phyloP scores from a whole-genome alignment of 1,139 yeast species.

The Komagataea norvegica region DNA sequence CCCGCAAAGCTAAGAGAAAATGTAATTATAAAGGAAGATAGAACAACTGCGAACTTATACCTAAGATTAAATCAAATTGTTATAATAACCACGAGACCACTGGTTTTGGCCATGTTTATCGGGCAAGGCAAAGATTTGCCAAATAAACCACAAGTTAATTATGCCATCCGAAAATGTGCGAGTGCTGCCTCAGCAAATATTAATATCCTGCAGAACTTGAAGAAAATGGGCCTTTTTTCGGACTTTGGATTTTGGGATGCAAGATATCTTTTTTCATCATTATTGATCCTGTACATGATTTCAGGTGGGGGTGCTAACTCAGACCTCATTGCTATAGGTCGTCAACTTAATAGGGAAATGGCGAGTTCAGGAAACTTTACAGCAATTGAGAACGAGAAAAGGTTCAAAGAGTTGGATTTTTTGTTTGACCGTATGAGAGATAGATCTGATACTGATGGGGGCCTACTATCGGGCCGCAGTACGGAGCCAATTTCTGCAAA shows the following conservation, averaged over 20 bases:
- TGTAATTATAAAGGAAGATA: slow-evolving; percentile 26
- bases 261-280: slow-evolving; percentile 44
- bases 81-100: slow-evolving; percentile 42
- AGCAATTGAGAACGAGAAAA: slow-evolving; percentile 34
- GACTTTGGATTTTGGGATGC: slow-evolving; percentile 50
- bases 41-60: slow-evolving; percentile 34
- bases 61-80: slow-evolving; percentile 37
- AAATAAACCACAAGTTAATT: slow-evolving; percentile 31
- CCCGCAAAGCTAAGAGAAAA: slow-evolving; percentile 22
- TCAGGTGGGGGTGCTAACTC: slow-evolving; percentile 28
- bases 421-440: slow-evolving; percentile 16
- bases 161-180: slow-evolving; percentile 38
- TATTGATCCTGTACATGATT: slow-evolving; percentile 39
- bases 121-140: slow-evolving; percentile 27
- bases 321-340: slow-evolving; percentile 33
- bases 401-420: slow-evolving; percentile 29
- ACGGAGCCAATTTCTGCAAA: not conserved
- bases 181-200: slow-evolving; percentile 39
- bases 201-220: slow-evolving; percentile 36
- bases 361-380: slow-evolving; percentile 40
- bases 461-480: not conserved
- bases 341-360: slow-evolving; percentile 37
- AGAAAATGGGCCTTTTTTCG: slow-evolving; percentile 36
- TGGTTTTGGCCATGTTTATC: slow-evolving; percentile 40
- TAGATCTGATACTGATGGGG: slow-evolving; percentile 1